These are phyloP conservation scores for Agroathelia rolfsii DNA, from an alignment of 1,284 basidiomycete genomes.

Conservation along the genomic window DNA sequence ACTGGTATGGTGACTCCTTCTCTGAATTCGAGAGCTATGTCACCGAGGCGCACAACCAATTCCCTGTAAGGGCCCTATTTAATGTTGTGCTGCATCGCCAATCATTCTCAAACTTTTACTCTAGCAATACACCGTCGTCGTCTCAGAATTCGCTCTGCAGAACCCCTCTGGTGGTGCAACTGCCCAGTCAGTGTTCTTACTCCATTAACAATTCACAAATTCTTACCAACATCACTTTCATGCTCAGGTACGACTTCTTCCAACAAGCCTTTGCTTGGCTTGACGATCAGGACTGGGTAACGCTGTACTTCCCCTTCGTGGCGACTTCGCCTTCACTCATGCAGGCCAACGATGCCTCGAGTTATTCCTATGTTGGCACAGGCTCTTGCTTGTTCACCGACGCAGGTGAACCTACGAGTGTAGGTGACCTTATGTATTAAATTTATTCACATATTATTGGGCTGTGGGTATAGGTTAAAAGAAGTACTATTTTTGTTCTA, in stretches of 20 bases:
- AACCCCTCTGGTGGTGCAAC: constrained; percentile 22
- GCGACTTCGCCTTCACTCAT: constrained; percentile 20
- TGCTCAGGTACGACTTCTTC: constrained; percentile 20
- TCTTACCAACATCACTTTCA: background rate
- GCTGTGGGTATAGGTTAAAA: no score
- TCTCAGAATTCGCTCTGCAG: constrained; percentile 23
- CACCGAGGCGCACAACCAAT: constrained; percentile 18
- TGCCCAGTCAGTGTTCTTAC: constrained; percentile 18
- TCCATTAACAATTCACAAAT: background rate
- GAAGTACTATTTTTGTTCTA: no score
- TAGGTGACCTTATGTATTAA: no score
- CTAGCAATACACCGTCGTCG: constrained; percentile 15
- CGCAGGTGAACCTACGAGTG: no score
- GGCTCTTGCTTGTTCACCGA: constrained; percentile 21
- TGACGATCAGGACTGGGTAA: constrained; percentile 18
- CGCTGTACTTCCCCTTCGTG: constrained; percentile 26
- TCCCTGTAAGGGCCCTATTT: constrained; percentile 15
- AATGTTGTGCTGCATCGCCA: no score
- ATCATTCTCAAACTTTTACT: no score
- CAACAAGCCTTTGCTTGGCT: constrained; percentile 22
- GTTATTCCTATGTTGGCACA: constrained; percentile 12
- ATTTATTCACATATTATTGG: no score
- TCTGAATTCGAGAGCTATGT: constrained; percentile 19
- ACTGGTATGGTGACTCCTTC: constrained; percentile 24
- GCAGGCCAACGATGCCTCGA: constrained; percentile 10